A percentile compares a stretch with the other conserved stretches of the same genome.
Evolutionary conservation across 148 eudicot genomes (phyloP).

Genomic region (Silene latifolia): DNA sequence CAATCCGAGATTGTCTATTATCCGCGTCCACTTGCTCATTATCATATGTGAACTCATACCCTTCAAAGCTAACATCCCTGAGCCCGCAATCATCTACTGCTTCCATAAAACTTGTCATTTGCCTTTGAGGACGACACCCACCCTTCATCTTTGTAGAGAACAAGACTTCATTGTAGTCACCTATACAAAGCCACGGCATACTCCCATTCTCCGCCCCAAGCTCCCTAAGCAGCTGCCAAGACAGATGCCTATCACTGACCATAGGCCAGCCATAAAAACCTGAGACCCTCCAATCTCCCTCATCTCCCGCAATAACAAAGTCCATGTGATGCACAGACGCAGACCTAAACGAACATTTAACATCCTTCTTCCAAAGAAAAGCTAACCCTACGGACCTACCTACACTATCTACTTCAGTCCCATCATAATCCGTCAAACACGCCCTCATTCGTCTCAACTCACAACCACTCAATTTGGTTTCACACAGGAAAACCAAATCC

Average conservation of each 20-base stretch:
- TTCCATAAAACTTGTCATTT: not conserved
- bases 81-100: not conserved
- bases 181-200: not conserved
- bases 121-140: not conserved
- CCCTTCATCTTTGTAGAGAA: not conserved
- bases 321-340: not conserved
- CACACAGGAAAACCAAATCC: not conserved
- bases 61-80: too few species aligned
- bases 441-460: not conserved
- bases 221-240: not conserved
- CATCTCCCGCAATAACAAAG: too few species aligned
- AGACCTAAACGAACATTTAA: not conserved
- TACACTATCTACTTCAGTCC: not conserved
- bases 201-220: not conserved
- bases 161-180: not conserved
- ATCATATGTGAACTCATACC: too few species aligned
- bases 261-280: too few species aligned
- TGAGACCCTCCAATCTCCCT: too few species aligned
- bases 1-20: too few species aligned
- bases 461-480: not conserved
- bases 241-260: not conserved
- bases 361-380: not conserved
- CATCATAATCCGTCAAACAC: not conserved
- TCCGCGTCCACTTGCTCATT: too few species aligned
- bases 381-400: not conserved